Percentiles rank a stretch among this genome's conserved stretches.
These are phyloP conservation scores for Blastobotrys mokoenaii DNA, from an alignment of 805 yeast genomes.

Conservation along the genomic window DNA sequence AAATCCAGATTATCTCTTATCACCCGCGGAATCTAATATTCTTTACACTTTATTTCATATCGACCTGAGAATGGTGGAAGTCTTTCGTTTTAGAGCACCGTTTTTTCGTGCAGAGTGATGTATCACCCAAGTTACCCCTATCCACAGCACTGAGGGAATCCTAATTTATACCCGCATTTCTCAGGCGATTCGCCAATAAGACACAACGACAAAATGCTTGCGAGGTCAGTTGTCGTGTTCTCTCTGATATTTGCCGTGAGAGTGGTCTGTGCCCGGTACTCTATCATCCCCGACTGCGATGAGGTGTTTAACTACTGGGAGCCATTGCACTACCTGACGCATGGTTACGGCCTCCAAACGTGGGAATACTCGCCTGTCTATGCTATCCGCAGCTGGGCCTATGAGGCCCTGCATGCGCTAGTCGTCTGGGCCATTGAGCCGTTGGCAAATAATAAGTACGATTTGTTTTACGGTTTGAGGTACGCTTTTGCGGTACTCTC, in stretches of 20 bases:
- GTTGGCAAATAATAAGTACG: slow-evolving; percentile 12
- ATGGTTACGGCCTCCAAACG: slow-evolving; percentile 87
- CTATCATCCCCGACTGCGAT: slow-evolving; percentile 85
- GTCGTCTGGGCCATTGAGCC: slow-evolving; percentile 13
- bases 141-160: background rate
- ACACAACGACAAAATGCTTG: too few species aligned
- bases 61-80: too few species aligned
- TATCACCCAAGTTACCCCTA: too few species aligned
- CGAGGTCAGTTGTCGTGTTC: slow-evolving; percentile 7
- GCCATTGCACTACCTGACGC: slow-evolving; percentile 66
- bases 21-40: too few species aligned
- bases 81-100: too few species aligned
- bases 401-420: slow-evolving; percentile 41
- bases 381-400: slow-evolving; percentile 82
- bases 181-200: too few species aligned
- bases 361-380: slow-evolving; percentile 94
- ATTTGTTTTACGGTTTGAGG: slow-evolving; percentile 48
- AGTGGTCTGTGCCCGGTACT: slow-evolving; percentile 37
- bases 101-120: too few species aligned
- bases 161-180: background rate
- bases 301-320: slow-evolving; percentile 94
- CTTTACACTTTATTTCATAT: too few species aligned
- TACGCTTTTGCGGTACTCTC: slow-evolving; percentile 34
- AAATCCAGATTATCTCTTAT: too few species aligned
- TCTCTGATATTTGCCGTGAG: slow-evolving; percentile 22